Conservation (phyloP, 2,329 filamentous ascomycete genomes). For the Monosporascus ibericus region DNA sequence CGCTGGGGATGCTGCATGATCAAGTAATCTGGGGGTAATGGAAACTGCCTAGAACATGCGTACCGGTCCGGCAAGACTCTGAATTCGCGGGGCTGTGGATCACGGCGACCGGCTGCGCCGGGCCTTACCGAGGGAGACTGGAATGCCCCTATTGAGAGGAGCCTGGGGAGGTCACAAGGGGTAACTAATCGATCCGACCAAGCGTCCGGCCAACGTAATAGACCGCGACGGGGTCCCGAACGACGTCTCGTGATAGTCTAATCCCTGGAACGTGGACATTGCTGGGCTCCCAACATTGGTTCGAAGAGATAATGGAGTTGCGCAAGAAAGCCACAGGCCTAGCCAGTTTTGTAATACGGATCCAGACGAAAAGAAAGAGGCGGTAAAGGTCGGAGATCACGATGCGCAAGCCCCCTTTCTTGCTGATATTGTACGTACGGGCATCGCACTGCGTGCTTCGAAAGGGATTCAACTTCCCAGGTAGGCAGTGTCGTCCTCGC, state of each 20-base stretch:
- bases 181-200: too few species aligned
- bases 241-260: neutral
- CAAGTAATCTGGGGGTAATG: constrained; percentile 30
- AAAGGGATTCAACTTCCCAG: too few species aligned
- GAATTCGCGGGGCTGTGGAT: constrained; percentile 16
- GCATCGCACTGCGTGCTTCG: too few species aligned
- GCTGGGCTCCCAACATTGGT: neutral
- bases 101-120: constrained; percentile 1
- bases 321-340: neutral
- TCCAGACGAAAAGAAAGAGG: constrained; percentile 2
- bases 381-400: constrained; percentile 3
- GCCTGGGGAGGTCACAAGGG: neutral
- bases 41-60: constrained; percentile 18
- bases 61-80: constrained; percentile 5
- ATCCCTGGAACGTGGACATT: neutral
- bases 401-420: neutral
- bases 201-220: too few species aligned
- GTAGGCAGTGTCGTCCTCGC: too few species aligned
- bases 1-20: constrained; percentile 15
- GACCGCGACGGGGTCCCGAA: neutral
- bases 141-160: neutral
- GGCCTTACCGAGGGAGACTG: neutral
- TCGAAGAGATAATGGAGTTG: neutral
- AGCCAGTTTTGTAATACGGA: neutral
- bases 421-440: too few species aligned